phyloP scores from a whole-genome alignment of 1,284 basidiomycete genomes.

The Trichosporon asahii region DNA sequence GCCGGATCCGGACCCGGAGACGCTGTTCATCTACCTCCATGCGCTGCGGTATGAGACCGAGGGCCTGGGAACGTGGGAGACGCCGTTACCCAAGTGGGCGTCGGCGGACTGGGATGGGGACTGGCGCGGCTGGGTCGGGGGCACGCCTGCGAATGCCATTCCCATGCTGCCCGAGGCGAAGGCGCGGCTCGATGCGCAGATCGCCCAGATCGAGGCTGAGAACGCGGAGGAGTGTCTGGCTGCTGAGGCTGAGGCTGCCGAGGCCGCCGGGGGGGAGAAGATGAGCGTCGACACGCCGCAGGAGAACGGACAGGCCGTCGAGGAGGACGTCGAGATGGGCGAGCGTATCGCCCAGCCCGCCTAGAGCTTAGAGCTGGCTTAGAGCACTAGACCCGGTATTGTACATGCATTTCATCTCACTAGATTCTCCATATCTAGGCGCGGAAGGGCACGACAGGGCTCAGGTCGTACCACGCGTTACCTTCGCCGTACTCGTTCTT shows the following conservation, averaged over 20 bases:
- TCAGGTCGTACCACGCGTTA: slow-evolving; percentile 37
- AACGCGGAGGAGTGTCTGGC: neutral
- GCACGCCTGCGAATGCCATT: slow-evolving; percentile 19
- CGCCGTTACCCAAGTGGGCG: slow-evolving; percentile 52
- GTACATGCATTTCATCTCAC: neutral
- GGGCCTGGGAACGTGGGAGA: slow-evolving; percentile 47
- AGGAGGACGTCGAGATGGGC: neutral
- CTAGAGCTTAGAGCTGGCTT: neutral
- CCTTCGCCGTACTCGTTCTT: slow-evolving; percentile 27
- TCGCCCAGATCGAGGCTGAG: neutral
- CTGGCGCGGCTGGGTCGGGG: slow-evolving; percentile 49
- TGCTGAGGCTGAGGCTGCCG: neutral
- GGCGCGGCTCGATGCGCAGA: neutral
- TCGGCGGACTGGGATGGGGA: slow-evolving; percentile 51
- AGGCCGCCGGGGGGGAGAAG: neutral
- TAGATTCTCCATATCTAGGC: no score
- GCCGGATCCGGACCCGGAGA: slow-evolving; percentile 84
- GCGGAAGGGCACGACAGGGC: slow-evolving; percentile 20
- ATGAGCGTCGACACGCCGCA: neutral
- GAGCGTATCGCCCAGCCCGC: neutral
- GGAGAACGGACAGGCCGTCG: neutral
- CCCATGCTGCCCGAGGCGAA: neutral
- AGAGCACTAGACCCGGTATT: slow-evolving; percentile 1
- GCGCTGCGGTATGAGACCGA: slow-evolving; percentile 71
- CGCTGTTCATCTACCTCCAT: slow-evolving; percentile 89